Conservation (phyloP, 108 stramenopile genomes). For the Poteriospumella lacustris region DNA sequence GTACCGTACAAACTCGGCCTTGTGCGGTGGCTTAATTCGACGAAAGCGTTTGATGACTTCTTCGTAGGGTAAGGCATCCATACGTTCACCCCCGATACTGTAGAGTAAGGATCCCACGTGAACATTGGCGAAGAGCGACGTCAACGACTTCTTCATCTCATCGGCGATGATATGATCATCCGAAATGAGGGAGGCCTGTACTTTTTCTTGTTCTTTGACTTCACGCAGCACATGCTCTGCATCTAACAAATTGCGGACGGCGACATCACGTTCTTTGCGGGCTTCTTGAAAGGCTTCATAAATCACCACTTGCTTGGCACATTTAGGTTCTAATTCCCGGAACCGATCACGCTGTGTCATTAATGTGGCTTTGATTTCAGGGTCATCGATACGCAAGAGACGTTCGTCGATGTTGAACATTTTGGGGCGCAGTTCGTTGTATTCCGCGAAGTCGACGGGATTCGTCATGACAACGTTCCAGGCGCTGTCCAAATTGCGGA, state of each 20-base stretch:
- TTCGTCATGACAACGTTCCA: background rate
- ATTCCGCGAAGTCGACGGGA: background rate
- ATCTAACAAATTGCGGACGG: background rate
- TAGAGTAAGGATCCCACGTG: background rate
- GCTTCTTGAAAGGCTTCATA: background rate
- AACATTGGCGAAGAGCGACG: background rate
- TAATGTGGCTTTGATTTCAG: background rate
- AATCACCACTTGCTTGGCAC: background rate
- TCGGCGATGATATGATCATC: constrained; percentile 22
- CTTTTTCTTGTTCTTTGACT: constrained; percentile 17
- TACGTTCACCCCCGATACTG: background rate
- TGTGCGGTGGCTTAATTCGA: background rate
- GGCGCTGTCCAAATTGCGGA: constrained; percentile 16
- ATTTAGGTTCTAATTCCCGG: background rate
- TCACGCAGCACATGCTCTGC: background rate
- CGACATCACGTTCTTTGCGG: background rate
- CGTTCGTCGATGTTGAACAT: background rate
- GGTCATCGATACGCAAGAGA: background rate
- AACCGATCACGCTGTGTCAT: background rate
- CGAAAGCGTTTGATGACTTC: background rate
- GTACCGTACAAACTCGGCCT: background rate
- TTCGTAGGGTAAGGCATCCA: background rate
- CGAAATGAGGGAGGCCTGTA: background rate
- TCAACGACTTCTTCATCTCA: background rate
- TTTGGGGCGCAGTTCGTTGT: background rate